Percentiles rank a stretch among this genome's conserved stretches.
Conservation (phyloP, 306 rosid genomes). For the Canavalia gladiata region DNA sequence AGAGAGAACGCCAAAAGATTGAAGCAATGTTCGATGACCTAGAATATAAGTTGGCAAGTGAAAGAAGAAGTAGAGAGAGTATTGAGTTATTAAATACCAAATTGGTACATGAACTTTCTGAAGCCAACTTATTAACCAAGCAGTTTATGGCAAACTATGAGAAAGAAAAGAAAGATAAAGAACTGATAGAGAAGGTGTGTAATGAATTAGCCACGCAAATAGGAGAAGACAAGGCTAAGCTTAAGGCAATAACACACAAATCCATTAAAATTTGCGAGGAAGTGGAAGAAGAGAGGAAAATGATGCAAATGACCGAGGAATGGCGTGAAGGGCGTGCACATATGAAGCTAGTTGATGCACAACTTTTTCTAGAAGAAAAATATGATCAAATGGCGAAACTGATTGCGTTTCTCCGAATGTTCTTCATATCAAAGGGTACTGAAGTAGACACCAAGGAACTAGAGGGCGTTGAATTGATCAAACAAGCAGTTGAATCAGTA, state of each 20-base stretch:
- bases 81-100: conserved; percentile 51
- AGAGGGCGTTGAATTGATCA: conserved; percentile 57
- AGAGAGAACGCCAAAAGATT: conserved; percentile 42
- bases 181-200: conserved; percentile 57
- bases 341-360: conserved; percentile 79
- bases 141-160: conserved; percentile 53
- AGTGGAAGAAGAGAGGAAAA: conserved; percentile 73
- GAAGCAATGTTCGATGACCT: conserved; percentile 45
- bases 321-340: conserved; percentile 83
- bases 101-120: conserved; percentile 54
- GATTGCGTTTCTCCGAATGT: conserved; percentile 52
- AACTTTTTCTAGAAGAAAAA: conserved; percentile 63
- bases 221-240: conserved; percentile 57
- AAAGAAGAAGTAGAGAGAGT: conserved; percentile 56
- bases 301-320: conserved; percentile 65
- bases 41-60: conserved; percentile 49
- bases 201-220: conserved; percentile 55
- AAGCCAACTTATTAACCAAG: conserved; percentile 49
- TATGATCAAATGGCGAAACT: conserved; percentile 61
- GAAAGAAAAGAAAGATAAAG: conserved; percentile 62
- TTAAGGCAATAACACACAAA: conserved; percentile 54
- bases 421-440: conserved; percentile 55
- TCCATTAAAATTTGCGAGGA: conserved; percentile 52
- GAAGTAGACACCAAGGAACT: conserved; percentile 49
- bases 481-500: conserved; percentile 51